These are phyloP conservation scores for Chaetomium strumarium DNA, from an alignment of 2,329 filamentous ascomycete species.

Conservation along the genomic window DNA sequence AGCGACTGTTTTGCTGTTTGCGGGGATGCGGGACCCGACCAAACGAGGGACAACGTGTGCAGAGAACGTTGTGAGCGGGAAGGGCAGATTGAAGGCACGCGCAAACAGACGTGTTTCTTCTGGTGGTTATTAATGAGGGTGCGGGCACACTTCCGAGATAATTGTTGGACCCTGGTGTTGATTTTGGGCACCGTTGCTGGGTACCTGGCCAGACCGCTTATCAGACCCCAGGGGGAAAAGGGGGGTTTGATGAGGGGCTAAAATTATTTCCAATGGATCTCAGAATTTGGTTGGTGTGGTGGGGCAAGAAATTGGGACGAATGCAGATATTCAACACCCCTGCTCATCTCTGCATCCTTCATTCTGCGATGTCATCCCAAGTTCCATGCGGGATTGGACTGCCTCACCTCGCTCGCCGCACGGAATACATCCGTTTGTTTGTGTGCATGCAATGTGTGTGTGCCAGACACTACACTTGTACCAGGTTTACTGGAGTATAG, in stretches of 20 bases:
- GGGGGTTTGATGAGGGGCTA: constrained; percentile 20
- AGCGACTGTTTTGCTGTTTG: neutral
- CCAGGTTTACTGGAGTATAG: no score
- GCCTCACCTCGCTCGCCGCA: constrained; percentile 9
- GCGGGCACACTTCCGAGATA: neutral
- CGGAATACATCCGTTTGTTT: constrained; percentile 7
- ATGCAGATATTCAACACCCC: neutral
- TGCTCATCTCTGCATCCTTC: constrained; percentile 6
- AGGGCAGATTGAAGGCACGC: neutral
- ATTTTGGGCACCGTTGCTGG: constrained; percentile 8
- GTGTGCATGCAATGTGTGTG: constrained; percentile 4
- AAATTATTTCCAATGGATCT: constrained; percentile 21
- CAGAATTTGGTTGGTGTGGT: constrained; percentile 12
- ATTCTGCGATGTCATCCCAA: constrained; percentile 13
- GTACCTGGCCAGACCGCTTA: constrained; percentile 14
- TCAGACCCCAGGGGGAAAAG: constrained; percentile 14
- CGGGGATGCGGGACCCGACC: neutral
- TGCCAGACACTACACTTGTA: no score
- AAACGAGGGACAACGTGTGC: neutral
- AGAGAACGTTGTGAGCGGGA: neutral
- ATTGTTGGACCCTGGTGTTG: constrained; percentile 9
- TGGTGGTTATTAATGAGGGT: constrained; percentile 11
- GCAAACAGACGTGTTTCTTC: neutral
- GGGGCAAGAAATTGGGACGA: constrained; percentile 11
- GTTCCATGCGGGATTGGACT: neutral